A percentile compares a stretch with the other conserved stretches of the same genome.
Evolutionary conservation across 306 rosid genomes (phyloP).

Genomic region (Cucurbita argyrosperma): DNA sequence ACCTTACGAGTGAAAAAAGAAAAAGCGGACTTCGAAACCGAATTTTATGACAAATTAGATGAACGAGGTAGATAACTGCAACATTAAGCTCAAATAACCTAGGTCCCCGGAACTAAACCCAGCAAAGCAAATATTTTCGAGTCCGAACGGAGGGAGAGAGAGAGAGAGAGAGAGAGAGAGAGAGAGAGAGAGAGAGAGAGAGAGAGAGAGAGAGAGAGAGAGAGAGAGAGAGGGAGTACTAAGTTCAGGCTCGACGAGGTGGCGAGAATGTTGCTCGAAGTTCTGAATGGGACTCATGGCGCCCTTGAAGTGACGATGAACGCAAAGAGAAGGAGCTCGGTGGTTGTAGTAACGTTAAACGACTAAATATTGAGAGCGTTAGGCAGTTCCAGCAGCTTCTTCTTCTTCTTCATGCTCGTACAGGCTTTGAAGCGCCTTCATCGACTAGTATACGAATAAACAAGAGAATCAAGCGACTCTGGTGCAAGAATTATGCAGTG

Average conservation of each 20-base stretch:
- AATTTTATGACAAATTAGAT: neutral
- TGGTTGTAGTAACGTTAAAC: neutral
- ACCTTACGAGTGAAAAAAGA: neutral
- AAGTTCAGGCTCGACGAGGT: conserved; percentile 56
- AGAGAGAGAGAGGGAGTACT: conserved; percentile 27
- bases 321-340: neutral
- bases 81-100: neutral
- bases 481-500: neutral
- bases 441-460: neutral
- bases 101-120: neutral
- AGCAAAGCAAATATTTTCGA: neutral
- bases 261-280: conserved; percentile 83
- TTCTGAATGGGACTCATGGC: conserved; percentile 91
- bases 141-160: neutral
- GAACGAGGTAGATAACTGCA: neutral
- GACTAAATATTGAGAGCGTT: neutral
- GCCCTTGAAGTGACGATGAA: neutral
- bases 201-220: neutral
- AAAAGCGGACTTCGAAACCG: neutral
- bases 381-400: neutral
- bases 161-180: neutral
- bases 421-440: neutral
- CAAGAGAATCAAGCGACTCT: neutral
- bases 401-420: neutral
- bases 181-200: neutral